Percentiles rank a stretch among this genome's conserved stretches.
phyloP scores from a whole-genome alignment of 2,329 filamentous ascomycete species.

The Ophiocordyceps robertsii region DNA sequence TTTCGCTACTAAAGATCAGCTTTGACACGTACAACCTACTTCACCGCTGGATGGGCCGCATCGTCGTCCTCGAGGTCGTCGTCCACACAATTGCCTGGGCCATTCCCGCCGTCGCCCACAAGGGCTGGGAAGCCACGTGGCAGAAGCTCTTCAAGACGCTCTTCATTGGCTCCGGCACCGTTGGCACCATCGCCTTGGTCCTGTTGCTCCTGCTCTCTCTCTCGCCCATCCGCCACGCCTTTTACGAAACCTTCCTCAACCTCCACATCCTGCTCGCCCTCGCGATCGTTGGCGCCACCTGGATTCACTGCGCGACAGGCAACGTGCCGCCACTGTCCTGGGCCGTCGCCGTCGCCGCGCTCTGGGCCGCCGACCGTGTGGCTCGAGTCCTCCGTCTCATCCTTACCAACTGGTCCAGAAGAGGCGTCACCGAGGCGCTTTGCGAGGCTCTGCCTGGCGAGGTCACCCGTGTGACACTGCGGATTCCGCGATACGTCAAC shows the following conservation, averaged over 20 bases:
- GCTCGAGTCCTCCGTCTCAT: constrained; percentile 49
- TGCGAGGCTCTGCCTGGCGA: constrained; percentile 59
- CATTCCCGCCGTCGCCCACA: constrained; percentile 53
- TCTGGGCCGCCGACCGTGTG: constrained; percentile 65
- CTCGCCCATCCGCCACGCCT: constrained; percentile 78
- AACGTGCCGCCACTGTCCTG: constrained; percentile 60
- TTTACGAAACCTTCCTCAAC: constrained; percentile 93
- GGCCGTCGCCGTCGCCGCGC: constrained; percentile 57
- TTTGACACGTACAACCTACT: constrained; percentile 87
- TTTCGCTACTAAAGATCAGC: constrained; percentile 67
- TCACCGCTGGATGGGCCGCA: constrained; percentile 63
- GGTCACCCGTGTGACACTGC: constrained; percentile 55
- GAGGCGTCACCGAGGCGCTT: constrained; percentile 48
- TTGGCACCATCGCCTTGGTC: constrained; percentile 47
- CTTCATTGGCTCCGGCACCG: constrained; percentile 54
- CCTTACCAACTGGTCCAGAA: constrained; percentile 51
- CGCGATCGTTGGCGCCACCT: constrained; percentile 56
- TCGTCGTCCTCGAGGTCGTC: constrained; percentile 54
- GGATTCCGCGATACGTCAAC: constrained; percentile 51
- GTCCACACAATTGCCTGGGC: constrained; percentile 63
- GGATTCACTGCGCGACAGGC: constrained; percentile 61
- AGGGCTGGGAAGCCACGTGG: constrained; percentile 46
- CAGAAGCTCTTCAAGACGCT: constrained; percentile 39
- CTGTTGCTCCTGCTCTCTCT: constrained; percentile 57
- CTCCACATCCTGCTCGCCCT: constrained; percentile 67